These are phyloP conservation scores for Xylaria castorea DNA, from an alignment of 495 filamentous ascomycete genomes.

Conservation along the genomic window DNA sequence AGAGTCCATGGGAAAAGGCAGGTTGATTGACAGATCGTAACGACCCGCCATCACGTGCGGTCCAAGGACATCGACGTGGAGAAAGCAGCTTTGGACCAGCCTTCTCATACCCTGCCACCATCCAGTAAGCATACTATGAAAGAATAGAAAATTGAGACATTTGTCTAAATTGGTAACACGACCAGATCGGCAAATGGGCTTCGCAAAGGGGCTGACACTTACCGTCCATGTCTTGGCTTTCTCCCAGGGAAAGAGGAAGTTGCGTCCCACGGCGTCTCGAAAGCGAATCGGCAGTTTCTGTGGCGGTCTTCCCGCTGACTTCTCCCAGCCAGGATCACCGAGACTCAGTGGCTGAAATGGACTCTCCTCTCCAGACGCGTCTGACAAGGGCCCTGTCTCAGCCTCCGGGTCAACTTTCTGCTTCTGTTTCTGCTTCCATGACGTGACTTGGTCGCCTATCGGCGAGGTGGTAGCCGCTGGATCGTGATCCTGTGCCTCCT, in stretches of 20 bases:
- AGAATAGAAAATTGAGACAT: not conserved
- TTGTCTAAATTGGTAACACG: not conserved
- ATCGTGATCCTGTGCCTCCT: constrained; percentile 7
- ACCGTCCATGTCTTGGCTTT: constrained; percentile 71
- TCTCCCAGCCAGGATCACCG: constrained; percentile 31
- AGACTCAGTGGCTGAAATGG: not conserved
- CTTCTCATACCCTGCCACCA: constrained; percentile 59
- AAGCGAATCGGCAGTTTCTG: constrained; percentile 65
- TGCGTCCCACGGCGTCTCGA: constrained; percentile 69
- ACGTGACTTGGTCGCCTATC: constrained; percentile 12
- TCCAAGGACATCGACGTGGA: constrained; percentile 55
- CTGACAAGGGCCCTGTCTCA: constrained; percentile 13
- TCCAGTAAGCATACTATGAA: constrained; percentile 1
- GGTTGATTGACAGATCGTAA: constrained; percentile 55
- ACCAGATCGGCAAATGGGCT: not conserved
- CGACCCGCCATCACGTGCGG: constrained; percentile 55
- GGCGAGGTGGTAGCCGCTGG: constrained; percentile 6
- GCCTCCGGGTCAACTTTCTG: constrained; percentile 29
- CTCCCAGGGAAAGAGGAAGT: constrained; percentile 69
- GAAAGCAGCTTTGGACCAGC: constrained; percentile 56
- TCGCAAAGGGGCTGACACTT: constrained; percentile 33
- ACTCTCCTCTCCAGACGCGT: constrained; percentile 6
- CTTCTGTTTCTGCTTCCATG: constrained; percentile 31
- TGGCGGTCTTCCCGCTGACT: constrained; percentile 36
- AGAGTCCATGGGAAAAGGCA: constrained; percentile 27